These are phyloP conservation scores for Triticum dicoccoides DNA, from an alignment of 176 grass and related monocot genomes.

Conservation along the genomic window DNA sequence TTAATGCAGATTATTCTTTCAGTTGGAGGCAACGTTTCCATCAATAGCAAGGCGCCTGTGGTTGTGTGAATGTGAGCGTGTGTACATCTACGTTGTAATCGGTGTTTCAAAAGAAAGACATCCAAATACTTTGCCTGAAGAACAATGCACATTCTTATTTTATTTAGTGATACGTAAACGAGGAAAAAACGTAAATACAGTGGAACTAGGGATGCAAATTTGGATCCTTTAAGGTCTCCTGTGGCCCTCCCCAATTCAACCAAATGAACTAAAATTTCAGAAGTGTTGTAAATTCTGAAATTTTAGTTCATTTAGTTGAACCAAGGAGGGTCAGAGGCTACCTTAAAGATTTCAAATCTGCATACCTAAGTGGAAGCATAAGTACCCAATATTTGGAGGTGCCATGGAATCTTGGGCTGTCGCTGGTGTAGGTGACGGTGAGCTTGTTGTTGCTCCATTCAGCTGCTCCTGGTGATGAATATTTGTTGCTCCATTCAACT, in stretches of 20 bases:
- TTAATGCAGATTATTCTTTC: no score
- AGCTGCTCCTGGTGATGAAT: constrained; percentile 1
- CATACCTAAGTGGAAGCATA: not conserved
- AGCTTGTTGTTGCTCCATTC: constrained; percentile 33
- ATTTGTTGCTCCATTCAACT: constrained; percentile 28
- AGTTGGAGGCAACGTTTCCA: no score
- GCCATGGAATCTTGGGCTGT: constrained; percentile 27
- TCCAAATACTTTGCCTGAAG: not conserved
- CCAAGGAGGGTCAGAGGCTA: no score
- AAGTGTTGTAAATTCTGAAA: no score
- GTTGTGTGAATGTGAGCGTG: no score
- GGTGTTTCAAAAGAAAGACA: not conserved
- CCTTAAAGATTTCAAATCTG: no score
- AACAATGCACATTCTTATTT: not conserved
- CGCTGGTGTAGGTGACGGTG: constrained; percentile 10
- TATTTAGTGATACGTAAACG: not conserved
- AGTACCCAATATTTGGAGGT: constrained; percentile 50
- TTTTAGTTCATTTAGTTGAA: no score
- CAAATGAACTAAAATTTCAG: no score
- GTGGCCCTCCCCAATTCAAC: no score
- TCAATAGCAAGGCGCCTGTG: no score
- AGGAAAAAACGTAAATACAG: not conserved
- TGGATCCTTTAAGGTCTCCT: no score
- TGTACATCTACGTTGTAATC: no score
- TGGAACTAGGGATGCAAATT: not conserved